Conservation (phyloP, 768 basidiomycete genomes). For the Podaxis sp. region DNA sequence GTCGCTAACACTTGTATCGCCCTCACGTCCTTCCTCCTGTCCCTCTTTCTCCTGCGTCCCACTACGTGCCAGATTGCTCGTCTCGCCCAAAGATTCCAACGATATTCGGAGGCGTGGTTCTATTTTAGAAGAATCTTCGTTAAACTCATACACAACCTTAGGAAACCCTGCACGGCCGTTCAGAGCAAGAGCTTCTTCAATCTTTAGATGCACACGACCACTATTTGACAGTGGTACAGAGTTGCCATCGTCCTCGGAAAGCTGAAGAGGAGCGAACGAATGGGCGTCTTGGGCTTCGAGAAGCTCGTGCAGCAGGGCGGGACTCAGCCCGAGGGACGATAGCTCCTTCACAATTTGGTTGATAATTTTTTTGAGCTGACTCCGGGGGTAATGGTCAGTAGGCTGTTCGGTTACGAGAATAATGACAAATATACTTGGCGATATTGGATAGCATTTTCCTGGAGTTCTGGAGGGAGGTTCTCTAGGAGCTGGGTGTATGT, state of each 20-base stretch:
- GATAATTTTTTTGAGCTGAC: slow-evolving; percentile 86
- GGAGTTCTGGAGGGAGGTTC: slow-evolving; percentile 71
- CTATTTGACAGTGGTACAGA: background rate
- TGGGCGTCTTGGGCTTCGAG: slow-evolving; percentile 17
- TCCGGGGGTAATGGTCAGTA: background rate
- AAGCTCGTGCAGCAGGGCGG: slow-evolving; percentile 41
- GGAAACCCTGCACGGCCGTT: slow-evolving; percentile 4
- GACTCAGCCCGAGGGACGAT: slow-evolving; percentile 57
- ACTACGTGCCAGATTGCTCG: background rate
- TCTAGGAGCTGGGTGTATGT: slow-evolving; percentile 58
- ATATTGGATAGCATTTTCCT: slow-evolving; percentile 80
- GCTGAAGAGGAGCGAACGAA: background rate
- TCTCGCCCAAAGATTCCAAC: slow-evolving; percentile 23
- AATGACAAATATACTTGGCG: slow-evolving; percentile 47
- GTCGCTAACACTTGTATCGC: slow-evolving; percentile 3
- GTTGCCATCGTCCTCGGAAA: background rate
- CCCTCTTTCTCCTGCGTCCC: slow-evolving; percentile 1
- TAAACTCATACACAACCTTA: slow-evolving; percentile 55
- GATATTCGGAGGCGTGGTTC: slow-evolving; percentile 58
- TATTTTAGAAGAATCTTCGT: slow-evolving; percentile 38
- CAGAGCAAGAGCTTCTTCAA: background rate
- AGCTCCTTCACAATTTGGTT: slow-evolving; percentile 80
- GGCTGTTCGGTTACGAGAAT: background rate
- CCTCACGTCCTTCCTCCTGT: background rate
- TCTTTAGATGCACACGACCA: background rate